A percentile compares a stretch with the other conserved stretches of the same genome.
Evolutionary conservation across 345 rosid genomes (phyloP).

Genomic region (Ailanthus altissimus): DNA sequence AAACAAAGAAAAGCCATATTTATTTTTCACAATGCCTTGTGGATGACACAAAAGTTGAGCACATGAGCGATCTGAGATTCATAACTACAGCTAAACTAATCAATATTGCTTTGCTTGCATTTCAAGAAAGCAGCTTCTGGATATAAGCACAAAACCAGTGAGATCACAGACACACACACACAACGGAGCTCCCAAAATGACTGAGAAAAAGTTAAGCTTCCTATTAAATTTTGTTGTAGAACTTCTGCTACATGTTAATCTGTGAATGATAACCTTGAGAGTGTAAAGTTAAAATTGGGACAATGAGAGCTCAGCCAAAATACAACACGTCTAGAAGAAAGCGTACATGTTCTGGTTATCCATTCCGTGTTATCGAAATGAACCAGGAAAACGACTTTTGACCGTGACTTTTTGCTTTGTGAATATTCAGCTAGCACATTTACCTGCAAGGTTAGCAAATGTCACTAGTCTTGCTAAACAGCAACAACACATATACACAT

Average conservation of each 20-base stretch:
- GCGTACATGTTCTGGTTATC: not conserved
- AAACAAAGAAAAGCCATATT: not conserved
- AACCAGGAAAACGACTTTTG: not conserved
- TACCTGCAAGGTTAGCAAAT: conserved; percentile 6
- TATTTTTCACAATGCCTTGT: not conserved
- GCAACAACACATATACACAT: not conserved
- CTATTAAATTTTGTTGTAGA: not conserved
- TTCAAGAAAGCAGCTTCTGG: too few species aligned
- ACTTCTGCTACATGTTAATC: not conserved
- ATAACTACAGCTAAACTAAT: not conserved
- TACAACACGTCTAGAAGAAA: not conserved
- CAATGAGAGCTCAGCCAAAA: conserved; percentile 8
- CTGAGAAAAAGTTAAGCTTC: not conserved
- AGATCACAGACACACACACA: not conserved
- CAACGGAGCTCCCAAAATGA: not conserved
- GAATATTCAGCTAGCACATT: not conserved
- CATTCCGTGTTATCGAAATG: not conserved
- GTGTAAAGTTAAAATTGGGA: not conserved
- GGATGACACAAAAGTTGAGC: not conserved
- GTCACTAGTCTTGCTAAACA: not conserved
- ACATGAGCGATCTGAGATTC: not conserved
- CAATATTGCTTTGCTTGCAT: too few species aligned
- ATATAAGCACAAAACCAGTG: too few species aligned
- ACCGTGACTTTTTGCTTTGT: not conserved
- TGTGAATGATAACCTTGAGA: not conserved